Evolutionary conservation across 2,329 filamentous ascomycete genomes (phyloP).

Genomic region (Aspergillus puulaauensis): DNA sequence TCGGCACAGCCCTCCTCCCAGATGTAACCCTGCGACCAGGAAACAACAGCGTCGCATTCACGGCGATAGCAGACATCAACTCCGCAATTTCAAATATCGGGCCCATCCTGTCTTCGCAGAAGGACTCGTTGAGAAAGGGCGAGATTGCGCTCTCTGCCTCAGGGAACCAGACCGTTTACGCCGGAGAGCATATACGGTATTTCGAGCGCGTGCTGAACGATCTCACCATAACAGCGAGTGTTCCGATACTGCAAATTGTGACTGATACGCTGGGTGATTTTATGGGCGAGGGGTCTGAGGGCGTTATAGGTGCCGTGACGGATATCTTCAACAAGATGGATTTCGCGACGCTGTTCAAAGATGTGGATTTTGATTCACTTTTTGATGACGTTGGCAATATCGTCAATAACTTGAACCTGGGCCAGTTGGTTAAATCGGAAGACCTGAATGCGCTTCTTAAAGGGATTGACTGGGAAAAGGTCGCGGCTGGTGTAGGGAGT

Average conservation of each 20-base stretch:
- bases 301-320: neutral
- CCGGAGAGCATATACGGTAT: slow-evolving; percentile 46
- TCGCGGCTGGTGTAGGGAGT: neutral
- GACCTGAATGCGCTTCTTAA: neutral
- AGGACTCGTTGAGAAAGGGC: slow-evolving; percentile 37
- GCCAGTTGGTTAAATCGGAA: neutral
- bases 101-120: slow-evolving; percentile 41
- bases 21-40: slow-evolving; percentile 44
- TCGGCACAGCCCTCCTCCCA: slow-evolving; percentile 42
- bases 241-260: slow-evolving; percentile 30
- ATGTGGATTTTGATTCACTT: neutral
- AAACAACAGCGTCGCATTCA: slow-evolving; percentile 40
- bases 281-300: neutral
- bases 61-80: slow-evolving; percentile 28
- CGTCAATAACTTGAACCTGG: neutral
- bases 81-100: slow-evolving; percentile 44
- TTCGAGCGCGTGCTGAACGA: slow-evolving; percentile 47
- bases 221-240: slow-evolving; percentile 35
- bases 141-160: slow-evolving; percentile 44
- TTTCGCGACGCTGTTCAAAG: neutral
- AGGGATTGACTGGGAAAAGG: slow-evolving; percentile 1
- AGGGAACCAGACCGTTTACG: slow-evolving; percentile 44
- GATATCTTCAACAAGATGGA: neutral
- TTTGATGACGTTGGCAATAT: no score
- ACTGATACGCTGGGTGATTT: neutral